Evolutionary conservation across 2,329 filamentous ascomycete species (phyloP), one percentile per base, ranked within the genome.

Genomic region (Cryphonectria radicalis): DNA sequence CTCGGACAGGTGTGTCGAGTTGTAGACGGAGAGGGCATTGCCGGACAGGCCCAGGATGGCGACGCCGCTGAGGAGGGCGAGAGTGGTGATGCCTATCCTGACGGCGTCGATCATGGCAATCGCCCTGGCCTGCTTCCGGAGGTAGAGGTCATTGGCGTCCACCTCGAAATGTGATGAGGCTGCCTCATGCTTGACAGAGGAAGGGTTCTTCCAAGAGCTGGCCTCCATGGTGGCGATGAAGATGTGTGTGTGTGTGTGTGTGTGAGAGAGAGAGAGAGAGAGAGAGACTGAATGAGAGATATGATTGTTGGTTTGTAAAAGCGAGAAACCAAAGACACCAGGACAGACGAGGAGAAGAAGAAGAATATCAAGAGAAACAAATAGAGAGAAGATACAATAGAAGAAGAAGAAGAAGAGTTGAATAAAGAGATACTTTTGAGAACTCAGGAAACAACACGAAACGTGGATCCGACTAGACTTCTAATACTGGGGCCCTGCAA

Each of bases 21-120:
- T 82, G 80, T 89, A 91, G 53, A 88, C 85, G 42, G 82, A 78
- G 59, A 90, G 79, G 7, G 86, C 82, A 76, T 90, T 83, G 74
- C 82, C 86, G 3, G 88, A 84, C 14, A 89, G 82, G 37, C 85
- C 88, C 10, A 91, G 79, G 67, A 88, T 82, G 25, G 82, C 84
- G 74, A 90, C 76, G 70, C 85, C 84, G 68, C 84, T 83, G 25
- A 85, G 81, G 25, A 90, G 80, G 40, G 85, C 84, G 43, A 91
- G 77, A 6, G 79, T 76, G 0, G 84, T 88, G 71, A 89, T 79
- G 64, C 81, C 85, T 4, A 86, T 75, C 19, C 85, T 83, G 63
- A 81, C 80, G 63, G 79, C 80, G 72, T 89, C 83, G 70, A 86
- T 74, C 37, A 82, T 73, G 53, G 80, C 75, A 66, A 81, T 80